Conservation (phyloP, 805 yeast species). For the Candida tallmaniae region DNA sequence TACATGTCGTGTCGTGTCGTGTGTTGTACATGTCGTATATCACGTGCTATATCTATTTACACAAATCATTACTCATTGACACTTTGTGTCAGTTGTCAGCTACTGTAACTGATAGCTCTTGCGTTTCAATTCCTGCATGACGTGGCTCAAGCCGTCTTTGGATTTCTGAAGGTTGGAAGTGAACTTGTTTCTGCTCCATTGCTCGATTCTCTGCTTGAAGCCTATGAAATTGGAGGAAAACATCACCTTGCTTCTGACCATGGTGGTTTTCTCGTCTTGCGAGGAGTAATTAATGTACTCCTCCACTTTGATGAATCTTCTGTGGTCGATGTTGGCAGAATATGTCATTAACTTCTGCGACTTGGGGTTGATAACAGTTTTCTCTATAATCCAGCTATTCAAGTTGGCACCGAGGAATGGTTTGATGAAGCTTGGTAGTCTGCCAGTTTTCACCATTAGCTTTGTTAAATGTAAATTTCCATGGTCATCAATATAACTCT, state of each 20-base stretch:
- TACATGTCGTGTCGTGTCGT: no score
- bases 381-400: slow-evolving; percentile 79
- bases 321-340: slow-evolving; percentile 81
- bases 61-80: no score
- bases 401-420: slow-evolving; percentile 69
- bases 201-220: slow-evolving; percentile 70
- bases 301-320: slow-evolving; percentile 70
- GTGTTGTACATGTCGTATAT: no score
- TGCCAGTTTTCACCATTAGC: slow-evolving; percentile 71
- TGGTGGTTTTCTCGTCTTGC: slow-evolving; percentile 31
- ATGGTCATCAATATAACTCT: slow-evolving; percentile 49
- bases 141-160: slow-evolving; percentile 69
- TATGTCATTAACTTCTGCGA: slow-evolving; percentile 56
- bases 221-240: slow-evolving; percentile 69
- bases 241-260: slow-evolving; percentile 56
- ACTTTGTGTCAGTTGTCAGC: no score
- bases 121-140: slow-evolving; percentile 58
- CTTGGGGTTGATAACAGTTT: slow-evolving; percentile 64
- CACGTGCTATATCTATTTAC: no score
- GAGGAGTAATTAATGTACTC: slow-evolving; percentile 60
- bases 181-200: slow-evolving; percentile 73
- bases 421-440: slow-evolving; percentile 73
- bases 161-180: slow-evolving; percentile 62
- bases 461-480: slow-evolving; percentile 72
- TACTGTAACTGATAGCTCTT: no score